These are phyloP conservation scores for Coemansia sp. DNA, from an alignment of 192 early-diverging fungal species.

Conservation along the genomic window DNA sequence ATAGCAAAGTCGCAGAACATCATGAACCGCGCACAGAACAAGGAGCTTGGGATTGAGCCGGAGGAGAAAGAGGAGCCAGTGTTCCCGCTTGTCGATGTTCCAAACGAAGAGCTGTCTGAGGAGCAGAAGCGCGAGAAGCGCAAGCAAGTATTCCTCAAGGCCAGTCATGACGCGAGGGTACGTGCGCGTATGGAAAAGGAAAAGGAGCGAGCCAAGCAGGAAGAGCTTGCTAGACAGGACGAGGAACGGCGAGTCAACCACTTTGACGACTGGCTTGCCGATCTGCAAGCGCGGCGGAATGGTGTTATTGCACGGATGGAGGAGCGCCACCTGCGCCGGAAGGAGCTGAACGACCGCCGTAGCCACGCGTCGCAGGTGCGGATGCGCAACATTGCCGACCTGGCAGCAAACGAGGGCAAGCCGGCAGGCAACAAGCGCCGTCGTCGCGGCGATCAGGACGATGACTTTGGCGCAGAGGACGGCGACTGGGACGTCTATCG, in stretches of 20 bases:
- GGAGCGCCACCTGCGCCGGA: conserved; percentile 66
- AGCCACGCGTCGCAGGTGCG: conserved; percentile 84
- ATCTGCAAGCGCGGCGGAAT: conserved; percentile 64
- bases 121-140: conserved; percentile 82
- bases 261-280: conserved; percentile 73
- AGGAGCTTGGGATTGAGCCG: conserved; percentile 80
- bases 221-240: conserved; percentile 68
- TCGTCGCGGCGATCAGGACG: conserved; percentile 62
- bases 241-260: conserved; percentile 70
- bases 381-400: conserved; percentile 83
- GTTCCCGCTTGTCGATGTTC: conserved; percentile 74
- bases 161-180: conserved; percentile 74
- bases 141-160: conserved; percentile 80
- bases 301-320: conserved; percentile 71
- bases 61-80: conserved; percentile 75
- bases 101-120: conserved; percentile 78
- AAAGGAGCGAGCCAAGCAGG: conserved; percentile 54
- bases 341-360: conserved; percentile 82
- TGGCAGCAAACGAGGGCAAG: conserved; percentile 62
- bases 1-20: conserved; percentile 70
- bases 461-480: conserved; percentile 93
- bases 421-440: conserved; percentile 38
- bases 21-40: conserved; percentile 75
- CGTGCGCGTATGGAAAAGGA: conserved; percentile 75
- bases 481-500: conserved; percentile 92